Conservation (phyloP, 1,139 yeast species). For the Sugiyamaella neomexicana region DNA sequence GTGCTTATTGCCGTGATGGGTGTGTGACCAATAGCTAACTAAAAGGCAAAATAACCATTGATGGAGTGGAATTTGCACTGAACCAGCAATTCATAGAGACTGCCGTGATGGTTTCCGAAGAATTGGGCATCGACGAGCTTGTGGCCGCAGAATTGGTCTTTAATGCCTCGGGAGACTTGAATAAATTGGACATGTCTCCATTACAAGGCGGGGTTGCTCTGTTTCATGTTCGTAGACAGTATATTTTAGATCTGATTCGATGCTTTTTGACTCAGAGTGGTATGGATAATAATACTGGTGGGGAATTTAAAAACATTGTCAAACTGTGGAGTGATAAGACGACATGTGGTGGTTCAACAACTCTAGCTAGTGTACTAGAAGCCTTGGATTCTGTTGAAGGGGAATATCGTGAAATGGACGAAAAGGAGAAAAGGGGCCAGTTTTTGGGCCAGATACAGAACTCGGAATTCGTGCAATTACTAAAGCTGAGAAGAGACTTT, state of each 20-base stretch:
- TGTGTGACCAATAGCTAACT: no score
- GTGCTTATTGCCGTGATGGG: no score
- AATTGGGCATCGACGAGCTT: constrained; percentile 67
- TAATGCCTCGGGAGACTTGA: constrained; percentile 46
- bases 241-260: constrained; percentile 67
- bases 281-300: neutral
- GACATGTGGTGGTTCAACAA: neutral
- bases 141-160: constrained; percentile 59
- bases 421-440: constrained; percentile 65
- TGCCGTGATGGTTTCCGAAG: constrained; percentile 58
- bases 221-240: constrained; percentile 67
- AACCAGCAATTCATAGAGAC: constrained; percentile 55
- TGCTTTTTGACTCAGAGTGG: constrained; percentile 47
- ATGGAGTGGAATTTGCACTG: constrained; percentile 50
- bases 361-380: constrained; percentile 44
- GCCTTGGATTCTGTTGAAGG: constrained; percentile 61
- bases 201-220: constrained; percentile 71
- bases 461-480: constrained; percentile 53
- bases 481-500: constrained; percentile 61
- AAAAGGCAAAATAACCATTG: constrained; percentile 49
- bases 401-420: constrained; percentile 56
- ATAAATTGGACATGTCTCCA: constrained; percentile 54
- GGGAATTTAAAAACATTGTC: constrained; percentile 8
- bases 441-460: constrained; percentile 52
- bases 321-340: constrained; percentile 6